Evolutionary conservation across 257 asterid genomes (phyloP).

Genomic region (Sherardia arvensis): DNA sequence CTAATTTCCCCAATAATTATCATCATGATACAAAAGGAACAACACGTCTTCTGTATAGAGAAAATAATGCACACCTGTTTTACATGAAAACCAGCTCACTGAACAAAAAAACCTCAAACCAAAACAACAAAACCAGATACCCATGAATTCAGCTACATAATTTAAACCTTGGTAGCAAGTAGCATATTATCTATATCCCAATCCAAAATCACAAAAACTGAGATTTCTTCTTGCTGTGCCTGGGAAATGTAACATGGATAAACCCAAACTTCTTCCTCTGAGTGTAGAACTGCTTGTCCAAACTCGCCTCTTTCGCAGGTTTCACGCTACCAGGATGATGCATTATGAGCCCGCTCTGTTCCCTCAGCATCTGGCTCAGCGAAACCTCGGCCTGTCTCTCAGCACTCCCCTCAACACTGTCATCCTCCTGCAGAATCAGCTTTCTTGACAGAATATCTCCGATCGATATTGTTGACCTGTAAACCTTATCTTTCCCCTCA

Average conservation of each 20-base stretch:
- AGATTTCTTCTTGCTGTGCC: constrained; percentile 53
- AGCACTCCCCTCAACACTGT: constrained; percentile 28
- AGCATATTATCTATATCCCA: not conserved
- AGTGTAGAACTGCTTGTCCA: constrained; percentile 42
- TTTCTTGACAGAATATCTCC: constrained; percentile 53
- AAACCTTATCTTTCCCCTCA: constrained; percentile 25
- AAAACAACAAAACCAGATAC: constrained; percentile 1
- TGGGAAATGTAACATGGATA: constrained; percentile 66
- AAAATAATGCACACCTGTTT: constrained; percentile 1
- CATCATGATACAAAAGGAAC: no score
- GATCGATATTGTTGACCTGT: constrained; percentile 45
- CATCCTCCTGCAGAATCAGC: constrained; percentile 45
- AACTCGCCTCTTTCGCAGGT: constrained; percentile 25
- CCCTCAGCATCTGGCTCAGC: constrained; percentile 79
- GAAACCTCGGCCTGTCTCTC: constrained; percentile 43
- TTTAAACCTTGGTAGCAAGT: not conserved
- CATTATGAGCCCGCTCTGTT: constrained; percentile 56
- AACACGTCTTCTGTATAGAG: not conserved
- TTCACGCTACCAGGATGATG: constrained; percentile 31
- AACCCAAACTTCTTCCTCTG: constrained; percentile 90
- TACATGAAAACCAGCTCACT: not conserved
- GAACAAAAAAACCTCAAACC: constrained; percentile 2
- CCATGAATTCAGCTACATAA: not conserved
- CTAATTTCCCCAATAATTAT: no score
- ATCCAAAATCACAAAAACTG: constrained; percentile 22